Percentiles rank a stretch among this genome's conserved stretches.
These are phyloP conservation scores for Mycena metata DNA, from an alignment of 768 basidiomycete genomes.

Conservation along the genomic window DNA sequence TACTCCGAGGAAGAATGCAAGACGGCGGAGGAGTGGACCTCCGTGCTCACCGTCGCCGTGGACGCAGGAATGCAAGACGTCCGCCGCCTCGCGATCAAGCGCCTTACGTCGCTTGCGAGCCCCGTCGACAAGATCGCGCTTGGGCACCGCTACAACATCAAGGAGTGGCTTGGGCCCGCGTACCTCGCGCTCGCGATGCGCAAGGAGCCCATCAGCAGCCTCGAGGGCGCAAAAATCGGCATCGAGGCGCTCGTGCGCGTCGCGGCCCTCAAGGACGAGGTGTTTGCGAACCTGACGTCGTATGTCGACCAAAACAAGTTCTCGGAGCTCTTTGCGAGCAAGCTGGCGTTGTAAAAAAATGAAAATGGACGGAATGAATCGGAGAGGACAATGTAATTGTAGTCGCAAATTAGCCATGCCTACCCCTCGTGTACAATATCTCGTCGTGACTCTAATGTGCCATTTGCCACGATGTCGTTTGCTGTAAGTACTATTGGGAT, in stretches of 20 bases:
- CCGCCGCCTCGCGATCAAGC: slow-evolving; percentile 49
- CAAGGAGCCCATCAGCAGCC: slow-evolving; percentile 42
- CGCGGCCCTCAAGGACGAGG: slow-evolving; percentile 49
- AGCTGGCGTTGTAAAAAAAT: slow-evolving; percentile 23
- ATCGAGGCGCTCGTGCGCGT: slow-evolving; percentile 48
- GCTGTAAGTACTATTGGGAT: too few relatives aligned
- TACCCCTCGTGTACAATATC: slow-evolving; percentile 1
- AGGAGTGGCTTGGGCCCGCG: slow-evolving; percentile 53
- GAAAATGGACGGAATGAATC: not conserved
- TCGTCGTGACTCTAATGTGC: not conserved
- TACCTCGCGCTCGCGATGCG: slow-evolving; percentile 51
- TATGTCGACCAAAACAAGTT: slow-evolving; percentile 34
- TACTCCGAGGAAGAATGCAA: slow-evolving; percentile 46
- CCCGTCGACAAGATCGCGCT: slow-evolving; percentile 51
- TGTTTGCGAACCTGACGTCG: slow-evolving; percentile 32
- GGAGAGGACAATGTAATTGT: not conserved
- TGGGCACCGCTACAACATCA: slow-evolving; percentile 46
- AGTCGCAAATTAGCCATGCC: not conserved
- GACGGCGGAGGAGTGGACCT: slow-evolving; percentile 53
- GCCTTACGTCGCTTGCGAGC: slow-evolving; percentile 43
- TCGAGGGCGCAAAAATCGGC: slow-evolving; percentile 49
- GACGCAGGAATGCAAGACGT: slow-evolving; percentile 48
- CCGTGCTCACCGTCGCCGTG: slow-evolving; percentile 49
- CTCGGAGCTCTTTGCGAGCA: slow-evolving; percentile 28
- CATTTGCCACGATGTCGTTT: not conserved